phyloP scores from a whole-genome alignment of 2,329 filamentous ascomycete genomes.

The Pezicula radicicola region DNA sequence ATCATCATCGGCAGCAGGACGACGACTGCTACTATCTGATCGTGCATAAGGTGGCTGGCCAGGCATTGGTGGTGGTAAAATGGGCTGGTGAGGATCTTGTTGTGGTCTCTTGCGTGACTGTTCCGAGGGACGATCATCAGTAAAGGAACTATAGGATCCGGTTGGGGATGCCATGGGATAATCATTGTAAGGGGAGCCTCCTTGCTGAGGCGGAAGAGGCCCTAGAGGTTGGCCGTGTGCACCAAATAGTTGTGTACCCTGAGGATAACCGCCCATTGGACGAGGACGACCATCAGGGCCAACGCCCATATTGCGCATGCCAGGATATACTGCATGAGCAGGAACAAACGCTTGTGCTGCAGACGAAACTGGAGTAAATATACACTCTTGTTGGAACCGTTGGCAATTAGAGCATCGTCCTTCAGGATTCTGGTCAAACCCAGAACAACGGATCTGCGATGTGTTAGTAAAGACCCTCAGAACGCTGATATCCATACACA shows the following conservation, averaged over 20 bases:
- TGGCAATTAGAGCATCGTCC: constrained; percentile 72
- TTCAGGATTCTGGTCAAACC: constrained; percentile 69
- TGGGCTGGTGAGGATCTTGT: constrained; percentile 30
- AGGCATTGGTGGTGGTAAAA: constrained; percentile 33
- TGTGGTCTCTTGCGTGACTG: constrained; percentile 27
- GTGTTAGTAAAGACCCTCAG: neutral
- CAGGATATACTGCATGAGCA: constrained; percentile 63
- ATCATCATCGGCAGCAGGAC: constrained; percentile 27
- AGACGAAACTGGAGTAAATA: constrained; percentile 73
- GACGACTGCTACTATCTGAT: constrained; percentile 19
- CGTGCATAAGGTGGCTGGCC: constrained; percentile 23
- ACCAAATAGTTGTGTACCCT: constrained; percentile 31
- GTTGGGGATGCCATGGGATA: constrained; percentile 30
- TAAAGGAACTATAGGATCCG: constrained; percentile 23
- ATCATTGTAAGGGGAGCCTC: constrained; percentile 24
- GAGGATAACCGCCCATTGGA: constrained; percentile 22
- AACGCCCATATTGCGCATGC: constrained; percentile 40
- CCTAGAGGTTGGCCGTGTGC: constrained; percentile 36
- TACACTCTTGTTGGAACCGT: constrained; percentile 72
- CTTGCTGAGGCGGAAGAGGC: constrained; percentile 20
- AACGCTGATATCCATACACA: neutral
- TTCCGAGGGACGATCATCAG: constrained; percentile 10
- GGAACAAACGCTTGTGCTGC: constrained; percentile 74
- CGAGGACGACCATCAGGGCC: constrained; percentile 29
- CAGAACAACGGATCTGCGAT: constrained; percentile 69